A percentile compares a stretch with the other conserved stretches of the same genome.
Conservation (phyloP, 2,329 filamentous ascomycete species). For the Aspergillus sp. region DNA sequence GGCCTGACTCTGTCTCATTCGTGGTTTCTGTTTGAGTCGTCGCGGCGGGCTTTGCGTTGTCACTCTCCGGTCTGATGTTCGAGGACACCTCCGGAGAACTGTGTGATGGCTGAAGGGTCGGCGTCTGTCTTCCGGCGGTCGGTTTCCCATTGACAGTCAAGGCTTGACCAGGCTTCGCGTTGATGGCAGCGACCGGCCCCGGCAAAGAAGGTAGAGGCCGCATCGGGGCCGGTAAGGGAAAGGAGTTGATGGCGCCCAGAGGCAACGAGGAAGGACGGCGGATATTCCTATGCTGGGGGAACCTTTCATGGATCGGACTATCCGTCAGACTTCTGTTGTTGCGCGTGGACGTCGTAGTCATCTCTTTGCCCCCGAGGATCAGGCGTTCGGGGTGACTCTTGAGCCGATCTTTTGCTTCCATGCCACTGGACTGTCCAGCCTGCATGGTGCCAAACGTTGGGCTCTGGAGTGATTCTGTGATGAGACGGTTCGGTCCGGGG, state of each 20-base stretch:
- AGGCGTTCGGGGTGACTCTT: too few relatives aligned
- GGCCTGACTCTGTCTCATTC: not conserved
- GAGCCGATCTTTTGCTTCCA: not conserved
- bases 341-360: not conserved
- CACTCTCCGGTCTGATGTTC: not conserved
- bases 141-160: not conserved
- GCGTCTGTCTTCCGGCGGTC: not conserved
- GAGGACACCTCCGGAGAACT: not conserved
- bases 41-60: not conserved
- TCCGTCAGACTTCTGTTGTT: not conserved
- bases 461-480: not conserved
- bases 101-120: not conserved
- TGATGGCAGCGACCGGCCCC: slow-evolving; percentile 11
- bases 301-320: slow-evolving; percentile 4
- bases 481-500: slow-evolving; percentile 9
- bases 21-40: too few relatives aligned
- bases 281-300: slow-evolving; percentile 7
- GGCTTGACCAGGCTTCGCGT: slow-evolving; percentile 8
- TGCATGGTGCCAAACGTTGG: not conserved
- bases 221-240: slow-evolving; percentile 36
- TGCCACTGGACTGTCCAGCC: not conserved
- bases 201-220: slow-evolving; percentile 35
- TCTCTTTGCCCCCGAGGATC: not conserved
- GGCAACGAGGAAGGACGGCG: slow-evolving; percentile 24
- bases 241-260: slow-evolving; percentile 28